Base-by-base conservation (phyloP, 2,329 filamentous ascomycete species). In the Aulographum hederae region DNA sequence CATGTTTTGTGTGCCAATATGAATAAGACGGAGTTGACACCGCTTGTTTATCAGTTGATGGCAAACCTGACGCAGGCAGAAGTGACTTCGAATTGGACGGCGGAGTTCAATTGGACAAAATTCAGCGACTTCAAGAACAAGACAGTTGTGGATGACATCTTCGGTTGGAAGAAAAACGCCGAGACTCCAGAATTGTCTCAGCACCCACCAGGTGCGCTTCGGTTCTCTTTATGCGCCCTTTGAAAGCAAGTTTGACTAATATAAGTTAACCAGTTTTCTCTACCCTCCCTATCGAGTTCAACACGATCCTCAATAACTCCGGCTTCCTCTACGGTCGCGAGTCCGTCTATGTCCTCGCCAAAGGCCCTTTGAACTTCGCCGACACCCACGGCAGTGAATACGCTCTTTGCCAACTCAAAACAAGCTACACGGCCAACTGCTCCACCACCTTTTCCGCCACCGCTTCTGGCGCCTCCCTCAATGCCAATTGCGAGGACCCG, bases 1-100 rank as follows among this genome's bases (percentile, higher is more conserved):
- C 81, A 85, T 38, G 74, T 80, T 1, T 50, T 84, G 19, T 89
- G 80, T 41, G 73, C 66, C 2, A 77, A 78, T 26, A 60, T 84
- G 58, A 60, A 61, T 1, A 35, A 47, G 14, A 42, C 58, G 0
- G 75, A 81, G 33, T 50, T 86, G 2, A 48, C 45, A 0, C 78
- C 78, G 0, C 51, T 85, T 2, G 56, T 85, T 0, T 82, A 75
- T 37, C 60, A 60, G 0, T 39, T 50, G 2, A 84, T 74, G 73
- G 65, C 68, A 0, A 34, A 61, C 18, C 10, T n/a, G n/a, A n/a
- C n/a, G n/a, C n/a, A n/a, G n/a, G n/a, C n/a, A n/a, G 15, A 28
- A 15, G 8, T 14, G 8, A 8, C 11, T 6, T 8, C 21, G 20
- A 18, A 18, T 8, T 14, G 16, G 16, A 30, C 21, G 8, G 4